phyloP scores from a whole-genome alignment of 768 basidiomycete genomes.

The Russula sp. region DNA sequence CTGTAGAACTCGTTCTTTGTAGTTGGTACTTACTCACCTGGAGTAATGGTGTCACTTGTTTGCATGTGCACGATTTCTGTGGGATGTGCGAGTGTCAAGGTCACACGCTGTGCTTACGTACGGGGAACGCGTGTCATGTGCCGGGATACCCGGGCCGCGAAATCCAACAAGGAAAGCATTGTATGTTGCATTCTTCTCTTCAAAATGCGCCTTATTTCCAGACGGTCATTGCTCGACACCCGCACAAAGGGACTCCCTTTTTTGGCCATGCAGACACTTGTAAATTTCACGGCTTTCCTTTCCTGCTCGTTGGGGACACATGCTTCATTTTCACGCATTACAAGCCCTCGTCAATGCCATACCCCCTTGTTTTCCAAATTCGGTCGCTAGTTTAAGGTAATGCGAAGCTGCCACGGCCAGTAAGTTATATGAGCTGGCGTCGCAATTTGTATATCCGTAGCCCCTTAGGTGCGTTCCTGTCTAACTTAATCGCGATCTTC shows the following conservation, averaged over 20 bases:
- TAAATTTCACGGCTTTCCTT: not conserved
- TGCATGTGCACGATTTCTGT: too few relatives aligned
- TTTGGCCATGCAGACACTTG: not conserved
- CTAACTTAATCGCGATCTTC: not conserved
- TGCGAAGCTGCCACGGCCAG: not conserved
- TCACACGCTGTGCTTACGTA: too few relatives aligned
- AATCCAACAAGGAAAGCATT: conserved; percentile 7
- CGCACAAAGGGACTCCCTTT: conserved; percentile 16
- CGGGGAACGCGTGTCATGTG: not conserved
- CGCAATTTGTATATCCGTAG: too few relatives aligned
- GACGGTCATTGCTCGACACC: not conserved
- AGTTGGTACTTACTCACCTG: too few relatives aligned
- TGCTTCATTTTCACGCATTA: not conserved
- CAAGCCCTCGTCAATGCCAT: not conserved
- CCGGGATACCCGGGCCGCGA: not conserved
- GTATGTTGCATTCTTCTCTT: not conserved
- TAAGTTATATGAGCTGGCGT: not conserved
- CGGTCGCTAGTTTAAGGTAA: conserved; percentile 10
- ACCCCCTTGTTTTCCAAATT: conserved; percentile 11
- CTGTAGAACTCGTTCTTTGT: too few relatives aligned
- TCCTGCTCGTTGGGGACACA: not conserved
- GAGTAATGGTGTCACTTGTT: too few relatives aligned
- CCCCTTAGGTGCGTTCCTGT: not conserved
- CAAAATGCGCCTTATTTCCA: not conserved
- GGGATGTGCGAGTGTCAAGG: too few relatives aligned